Evolutionary conservation across 306 rosid genomes (phyloP), one percentile per base, ranked within the genome.

Genomic region (Hippophae gyantsensis): DNA sequence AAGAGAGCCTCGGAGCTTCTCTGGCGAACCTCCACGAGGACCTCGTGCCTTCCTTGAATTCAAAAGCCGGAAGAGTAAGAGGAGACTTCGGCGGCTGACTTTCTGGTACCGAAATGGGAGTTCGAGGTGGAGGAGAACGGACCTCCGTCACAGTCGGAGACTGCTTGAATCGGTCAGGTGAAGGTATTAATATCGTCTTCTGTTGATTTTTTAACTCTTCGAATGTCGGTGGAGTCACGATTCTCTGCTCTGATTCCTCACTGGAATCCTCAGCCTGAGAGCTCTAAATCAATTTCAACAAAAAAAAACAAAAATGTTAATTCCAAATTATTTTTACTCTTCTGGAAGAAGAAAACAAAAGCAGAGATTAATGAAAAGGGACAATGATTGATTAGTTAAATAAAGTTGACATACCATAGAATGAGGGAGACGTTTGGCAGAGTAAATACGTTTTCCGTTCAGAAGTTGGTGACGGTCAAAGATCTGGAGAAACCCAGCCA

Each of bases 401-500:
- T 32, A 32, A 32, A 27, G 32, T 13, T 53, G 27, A 61, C 64
- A 69, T 63, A 90, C 98, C 54, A 50, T n/a, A 0, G 87, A 70
- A 6, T 83, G 69, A 64, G 89, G 83, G 55, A 90, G 87, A 40
- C 86, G 80, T 61, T 85, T 90, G 66, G 84, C 9, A 8, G 92
- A 68, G 73, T 67, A 63, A 70, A 87, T 69, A 43, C 96, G 95
- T 71, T 83, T 92, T 7, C 85, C 86, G 48, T 76, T 44, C 74
- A 87, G 81, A 26, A 87, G 57, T 72, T 90, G 96, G 52, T 73
- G 70, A 59, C 98, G 98, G 46, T 87, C 93, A 72, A 92, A 92
- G 83, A 92, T 92, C 64, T 92, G 87, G 56, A 87, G 86, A 52
- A 92, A 92, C 0, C 98, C 98, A 0, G 96, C 78, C 96, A 92